Evolutionary conservation across 2,329 filamentous ascomycete species (phyloP), one percentile per base, ranked within the genome.

Genomic region (Knufia petricola): DNA sequence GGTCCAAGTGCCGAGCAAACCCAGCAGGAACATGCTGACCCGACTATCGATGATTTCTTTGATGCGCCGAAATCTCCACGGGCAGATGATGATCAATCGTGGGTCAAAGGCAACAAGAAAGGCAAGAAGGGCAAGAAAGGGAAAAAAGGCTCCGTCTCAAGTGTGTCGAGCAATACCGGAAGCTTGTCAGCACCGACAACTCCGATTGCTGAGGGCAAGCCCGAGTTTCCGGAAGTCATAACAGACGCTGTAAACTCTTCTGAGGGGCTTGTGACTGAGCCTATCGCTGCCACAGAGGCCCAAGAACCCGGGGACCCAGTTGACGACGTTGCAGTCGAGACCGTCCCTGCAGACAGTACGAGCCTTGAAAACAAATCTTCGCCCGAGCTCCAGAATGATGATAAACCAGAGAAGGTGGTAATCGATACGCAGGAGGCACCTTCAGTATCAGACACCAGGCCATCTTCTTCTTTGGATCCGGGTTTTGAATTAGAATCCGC

Each of bases 1-100:
- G 19, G 4, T 34, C 37, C 39, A 12, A 24, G 37, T 2, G n/a
- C 13, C 17, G 46, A 48, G 15, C 37, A 41, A 41, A 17, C 17
- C n/a, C 37, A 26, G 23, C 30, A 41, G 20, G 23, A 36, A 30
- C 20, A 34, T 19, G 17, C 20, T 13, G 46, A 48, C 26, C 46
- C 46, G 9, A 48, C 38, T 34, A 37, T 48, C 19, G 46, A 48
- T 20, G 46, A 48, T n/a, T 48, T 48, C 38, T 48, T 48, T 15
- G 46, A 48, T 17, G 37, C 17, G 10, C 21, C 46, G 9, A 31
- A 34, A 23, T 41, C 36, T 7, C 24, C 24, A 3, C 8, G 34
- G 12, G 30, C 9, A 12, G 46, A 48, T 24, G 34, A 39, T 13
- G 46, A 48, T n/a, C n/a, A 31, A 15, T 41, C 46, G 3, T 48